Base-by-base conservation (phyloP, 345 rosid genomes). In the Populus pruinosa region DNA sequence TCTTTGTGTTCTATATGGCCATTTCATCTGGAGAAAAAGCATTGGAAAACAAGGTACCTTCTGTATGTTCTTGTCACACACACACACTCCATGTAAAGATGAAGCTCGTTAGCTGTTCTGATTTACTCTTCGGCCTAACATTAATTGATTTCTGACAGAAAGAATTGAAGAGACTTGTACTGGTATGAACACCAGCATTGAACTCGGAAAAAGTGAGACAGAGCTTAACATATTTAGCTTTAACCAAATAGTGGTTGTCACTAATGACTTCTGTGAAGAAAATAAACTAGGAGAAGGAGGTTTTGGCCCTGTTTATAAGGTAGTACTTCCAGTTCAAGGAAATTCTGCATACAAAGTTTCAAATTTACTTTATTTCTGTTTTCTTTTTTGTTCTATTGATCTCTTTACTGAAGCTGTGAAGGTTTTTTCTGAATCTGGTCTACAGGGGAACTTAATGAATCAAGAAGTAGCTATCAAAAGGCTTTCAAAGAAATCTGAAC, bases 271-370 rank as follows among this genome's bases (percentile, higher is more conserved):
- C 71, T 73, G 71, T 9, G 74, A 69, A 27, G 33, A 68, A 67
- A 72, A 67, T 17, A 82, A 61, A 50, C 36, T 82, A 1, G 84
- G 81, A 23, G 49, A 74, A 14, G 84, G 84, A 18, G 81, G 84
- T 2, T 82, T 82, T 78, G 84, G 84, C 8, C 71, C 82, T 33
- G 81, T 66, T 2, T 76, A 79, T 47, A 77, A 73, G 80, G 78
- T 63, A 56, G 21, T 18, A 5, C n/a, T 50, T 50, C 8, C 20
- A 5, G 0, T 56, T 39, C 23, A 33, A 59, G 47, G 18, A 8
- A n/a, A 67, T 6, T 5, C 38, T 36, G 43, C 4, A 20, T 38
- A 13, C 25, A 23, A 67, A 17, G 2, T 59, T 11, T 59, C 27
- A 4, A 36, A 14, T 31, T 38, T 23, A 33, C 49, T 5, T 41